Percentiles rank a stretch among this genome's conserved stretches.
These are phyloP conservation scores for Ploettnerulaceae sp. DNA, from an alignment of 2,329 filamentous ascomycete species.

Conservation along the genomic window DNA sequence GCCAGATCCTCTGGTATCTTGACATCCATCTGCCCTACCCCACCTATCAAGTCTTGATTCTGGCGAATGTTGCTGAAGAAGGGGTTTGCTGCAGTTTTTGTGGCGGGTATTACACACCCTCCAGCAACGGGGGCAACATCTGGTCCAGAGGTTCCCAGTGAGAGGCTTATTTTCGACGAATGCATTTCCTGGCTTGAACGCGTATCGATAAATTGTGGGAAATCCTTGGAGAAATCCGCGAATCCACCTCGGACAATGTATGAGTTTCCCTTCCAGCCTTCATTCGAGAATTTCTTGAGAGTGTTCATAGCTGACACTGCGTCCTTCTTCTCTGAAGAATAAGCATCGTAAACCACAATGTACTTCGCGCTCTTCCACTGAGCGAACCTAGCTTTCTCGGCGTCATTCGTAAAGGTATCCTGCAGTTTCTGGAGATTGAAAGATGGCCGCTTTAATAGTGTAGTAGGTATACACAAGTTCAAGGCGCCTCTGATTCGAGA, in stretches of 20 bases:
- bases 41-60: conserved; percentile 90
- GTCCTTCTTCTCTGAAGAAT: conserved; percentile 73
- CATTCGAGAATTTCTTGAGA: conserved; percentile 84
- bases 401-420: conserved; percentile 73
- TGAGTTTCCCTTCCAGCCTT: conserved; percentile 71
- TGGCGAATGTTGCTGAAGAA: conserved; percentile 97
- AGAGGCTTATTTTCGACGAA: conserved; percentile 43
- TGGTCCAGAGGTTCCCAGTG: conserved; percentile 42
- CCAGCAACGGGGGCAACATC: conserved; percentile 76
- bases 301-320: conserved; percentile 77
- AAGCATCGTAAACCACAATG: conserved; percentile 83
- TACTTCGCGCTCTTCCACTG: conserved; percentile 68
- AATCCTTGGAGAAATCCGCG: conserved; percentile 62
- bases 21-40: conserved; percentile 75
- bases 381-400: conserved; percentile 67
- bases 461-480: conserved; percentile 93
- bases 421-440: conserved; percentile 86
- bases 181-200: conserved; percentile 36
- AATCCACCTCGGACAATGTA: conserved; percentile 82
- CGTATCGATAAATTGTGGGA: conserved; percentile 59
- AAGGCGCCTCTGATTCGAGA: conserved; percentile 75
- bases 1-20: conserved; percentile 52
- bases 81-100: conserved; percentile 67
- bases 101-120: conserved; percentile 74
- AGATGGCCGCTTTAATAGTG: conserved; percentile 81